Base-by-base conservation (phyloP, 768 basidiomycete species). In the Boletus barrowsii region DNA sequence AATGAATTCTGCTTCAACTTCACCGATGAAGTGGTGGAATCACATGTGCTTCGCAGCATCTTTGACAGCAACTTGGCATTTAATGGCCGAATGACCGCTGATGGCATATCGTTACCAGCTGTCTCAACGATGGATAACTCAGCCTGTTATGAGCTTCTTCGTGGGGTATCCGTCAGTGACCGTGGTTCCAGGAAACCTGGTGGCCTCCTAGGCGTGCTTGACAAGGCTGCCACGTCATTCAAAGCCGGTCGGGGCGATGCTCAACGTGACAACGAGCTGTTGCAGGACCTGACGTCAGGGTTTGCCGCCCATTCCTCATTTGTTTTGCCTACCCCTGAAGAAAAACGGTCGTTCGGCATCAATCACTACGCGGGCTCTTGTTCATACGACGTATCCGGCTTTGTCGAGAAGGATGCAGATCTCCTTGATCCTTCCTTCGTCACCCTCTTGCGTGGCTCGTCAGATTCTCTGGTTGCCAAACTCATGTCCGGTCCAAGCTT, bases 1-100 rank as follows among this genome's bases (percentile, higher is more conserved):
- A 78, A 81, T 61, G 84, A 86, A 59, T 83, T 85, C 65, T 76
- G 75, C 53, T 73, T 79, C 72, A 86, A 86, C 67, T 83, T 82
- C 64, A 66, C 75, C 14, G 76, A 84, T 63, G 84, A 86, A 65
- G 56, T 83, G 37, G 57, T 83, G n/a, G 80, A 86, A 55, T 81
- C 82, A 36, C 82, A 81, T 60, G 69, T 82, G 22, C 61, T 79
- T n/a, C 76, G 78, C 33, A 74, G 73, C 56, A 73, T 72, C 15
- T 84, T 85, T 58, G 82, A 82, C 55, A 78, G 84, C 47, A 64
- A 67, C 18, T 70, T 75, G 24, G 75, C 73, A 8, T 74, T 72
- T 60, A 81, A 79, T 63, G 68, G 69, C n/a, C 70, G 73, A 55
- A 59, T 81, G 47, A 65, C 72, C 32, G 71, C 73, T 44, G 84